phyloP scores from a whole-genome alignment of 495 filamentous ascomycete genomes.

The Umbilicaria muhlenbergii region DNA sequence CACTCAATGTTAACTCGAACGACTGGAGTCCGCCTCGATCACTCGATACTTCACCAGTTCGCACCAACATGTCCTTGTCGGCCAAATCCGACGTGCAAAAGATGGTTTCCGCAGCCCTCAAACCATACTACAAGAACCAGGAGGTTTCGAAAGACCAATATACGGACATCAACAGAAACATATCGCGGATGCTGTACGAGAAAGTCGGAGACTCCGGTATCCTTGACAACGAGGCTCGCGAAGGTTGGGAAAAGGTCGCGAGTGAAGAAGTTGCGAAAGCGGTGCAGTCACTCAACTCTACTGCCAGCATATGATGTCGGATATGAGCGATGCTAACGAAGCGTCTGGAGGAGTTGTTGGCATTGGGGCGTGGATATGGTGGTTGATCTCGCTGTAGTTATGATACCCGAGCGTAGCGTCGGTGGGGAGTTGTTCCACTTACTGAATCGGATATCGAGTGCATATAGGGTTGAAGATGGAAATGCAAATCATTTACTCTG shows the following conservation, averaged over 20 bases:
- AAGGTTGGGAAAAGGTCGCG: constrained; percentile 53
- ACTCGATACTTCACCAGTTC: constrained; percentile 38
- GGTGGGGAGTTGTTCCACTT: too few relatives aligned
- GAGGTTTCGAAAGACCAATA: constrained; percentile 69
- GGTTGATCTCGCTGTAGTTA: too few relatives aligned
- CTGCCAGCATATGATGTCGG: too few relatives aligned
- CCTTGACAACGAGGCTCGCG: constrained; percentile 38
- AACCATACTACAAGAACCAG: constrained; percentile 55
- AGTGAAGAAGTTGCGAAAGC: constrained; percentile 59
- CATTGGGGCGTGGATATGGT: too few relatives aligned
- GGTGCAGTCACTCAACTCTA: constrained; percentile 19
- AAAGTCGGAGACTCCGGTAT: constrained; percentile 46
- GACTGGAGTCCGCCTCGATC: constrained; percentile 25
- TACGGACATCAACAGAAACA: constrained; percentile 69
- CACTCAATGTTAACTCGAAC: constrained; percentile 15
- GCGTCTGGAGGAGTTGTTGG: too few relatives aligned
- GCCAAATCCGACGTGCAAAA: constrained; percentile 69
- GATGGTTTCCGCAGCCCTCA: constrained; percentile 62
- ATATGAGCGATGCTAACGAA: too few relatives aligned
- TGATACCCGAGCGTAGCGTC: too few relatives aligned
- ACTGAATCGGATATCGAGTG: too few relatives aligned
- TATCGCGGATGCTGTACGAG: constrained; percentile 77
- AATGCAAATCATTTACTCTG: too few relatives aligned
- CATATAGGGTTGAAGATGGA: too few relatives aligned
- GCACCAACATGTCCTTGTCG: constrained; percentile 42